These are phyloP conservation scores for Ascochyta viciae-villosae DNA, from an alignment of 2,329 filamentous ascomycete genomes.

Conservation along the genomic window DNA sequence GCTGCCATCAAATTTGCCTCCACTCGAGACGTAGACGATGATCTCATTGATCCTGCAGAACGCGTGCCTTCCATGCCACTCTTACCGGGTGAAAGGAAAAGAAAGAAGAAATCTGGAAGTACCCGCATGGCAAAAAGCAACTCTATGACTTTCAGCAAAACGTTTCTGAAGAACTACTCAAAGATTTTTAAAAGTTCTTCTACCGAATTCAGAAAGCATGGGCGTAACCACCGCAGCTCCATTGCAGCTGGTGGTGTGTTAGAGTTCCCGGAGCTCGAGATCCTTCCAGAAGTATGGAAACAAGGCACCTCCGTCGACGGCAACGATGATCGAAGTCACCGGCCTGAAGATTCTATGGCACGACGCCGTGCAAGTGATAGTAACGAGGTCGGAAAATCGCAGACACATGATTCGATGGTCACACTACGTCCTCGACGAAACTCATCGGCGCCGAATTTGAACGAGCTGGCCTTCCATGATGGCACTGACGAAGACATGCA, in stretches of 20 bases:
- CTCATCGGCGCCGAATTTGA: slow-evolving; percentile 32
- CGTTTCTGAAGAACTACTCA: slow-evolving; percentile 54
- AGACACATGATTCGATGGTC: slow-evolving; percentile 30
- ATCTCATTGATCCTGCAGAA: slow-evolving; percentile 36
- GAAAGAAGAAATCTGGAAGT: slow-evolving; percentile 66
- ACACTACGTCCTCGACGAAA: slow-evolving; percentile 35
- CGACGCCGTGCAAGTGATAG: slow-evolving; percentile 6
- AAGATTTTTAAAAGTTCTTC: slow-evolving; percentile 52
- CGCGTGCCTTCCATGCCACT: slow-evolving; percentile 28
- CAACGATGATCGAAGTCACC: neutral
- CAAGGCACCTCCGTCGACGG: slow-evolving; percentile 17
- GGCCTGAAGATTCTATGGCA: neutral
- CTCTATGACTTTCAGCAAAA: slow-evolving; percentile 52
- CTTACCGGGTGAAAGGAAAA: slow-evolving; percentile 38
- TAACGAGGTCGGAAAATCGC: slow-evolving; percentile 21
- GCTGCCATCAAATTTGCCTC: slow-evolving; percentile 36
- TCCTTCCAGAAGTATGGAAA: slow-evolving; percentile 51
- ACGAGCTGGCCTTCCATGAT: slow-evolving; percentile 17
- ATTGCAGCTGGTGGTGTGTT: slow-evolving; percentile 53
- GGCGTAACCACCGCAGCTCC: slow-evolving; percentile 54
- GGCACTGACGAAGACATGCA: slow-evolving; percentile 18
- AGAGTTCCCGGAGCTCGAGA: slow-evolving; percentile 56
- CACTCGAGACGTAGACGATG: slow-evolving; percentile 24
- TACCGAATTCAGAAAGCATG: slow-evolving; percentile 48
- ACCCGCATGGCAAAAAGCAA: slow-evolving; percentile 69